Percentiles rank a stretch among this genome's conserved stretches.
Conservation (phyloP, 352 stramenopile genomes). For the Phytophthora gonapodyides region DNA sequence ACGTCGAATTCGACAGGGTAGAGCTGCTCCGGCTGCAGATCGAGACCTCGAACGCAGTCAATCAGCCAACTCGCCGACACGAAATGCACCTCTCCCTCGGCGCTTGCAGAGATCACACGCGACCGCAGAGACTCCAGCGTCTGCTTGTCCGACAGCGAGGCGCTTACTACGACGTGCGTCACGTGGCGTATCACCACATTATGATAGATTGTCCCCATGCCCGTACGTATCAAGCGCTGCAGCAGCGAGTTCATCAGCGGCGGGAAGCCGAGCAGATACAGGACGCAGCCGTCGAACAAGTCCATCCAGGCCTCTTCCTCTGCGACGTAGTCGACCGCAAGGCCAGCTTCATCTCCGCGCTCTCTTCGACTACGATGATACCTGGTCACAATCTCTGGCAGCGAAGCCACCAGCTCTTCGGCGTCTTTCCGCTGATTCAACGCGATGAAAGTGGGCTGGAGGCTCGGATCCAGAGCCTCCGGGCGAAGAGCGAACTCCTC, state of each 20-base stretch:
- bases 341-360: background rate
- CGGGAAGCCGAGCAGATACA: constrained; percentile 64
- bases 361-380: constrained; percentile 17
- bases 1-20: constrained; percentile 71
- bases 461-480: constrained; percentile 18
- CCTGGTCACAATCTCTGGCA: constrained; percentile 40
- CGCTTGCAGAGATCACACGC: constrained; percentile 34
- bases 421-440: constrained; percentile 46
- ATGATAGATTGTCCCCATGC: constrained; percentile 76
- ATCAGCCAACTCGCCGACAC: constrained; percentile 71
- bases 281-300: constrained; percentile 70
- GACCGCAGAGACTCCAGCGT: constrained; percentile 41
- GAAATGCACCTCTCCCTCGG: constrained; percentile 44
- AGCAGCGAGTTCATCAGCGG: constrained; percentile 42
- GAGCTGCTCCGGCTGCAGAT: constrained; percentile 60
- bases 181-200: constrained; percentile 58
- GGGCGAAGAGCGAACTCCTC: constrained; percentile 49
- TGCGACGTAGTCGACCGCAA: constrained; percentile 1
- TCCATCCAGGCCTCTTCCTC: constrained; percentile 47
- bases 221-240: constrained; percentile 59
- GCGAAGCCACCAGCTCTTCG: constrained; percentile 31
- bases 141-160: constrained; percentile 43
- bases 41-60: constrained; percentile 56
- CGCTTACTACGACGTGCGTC: constrained; percentile 72
- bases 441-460: constrained; percentile 40